These are phyloP conservation scores for Physcomitrellopsis africana DNA, from an alignment of 225 moss, liverwort and hornwort genomes.

Conservation along the genomic window DNA sequence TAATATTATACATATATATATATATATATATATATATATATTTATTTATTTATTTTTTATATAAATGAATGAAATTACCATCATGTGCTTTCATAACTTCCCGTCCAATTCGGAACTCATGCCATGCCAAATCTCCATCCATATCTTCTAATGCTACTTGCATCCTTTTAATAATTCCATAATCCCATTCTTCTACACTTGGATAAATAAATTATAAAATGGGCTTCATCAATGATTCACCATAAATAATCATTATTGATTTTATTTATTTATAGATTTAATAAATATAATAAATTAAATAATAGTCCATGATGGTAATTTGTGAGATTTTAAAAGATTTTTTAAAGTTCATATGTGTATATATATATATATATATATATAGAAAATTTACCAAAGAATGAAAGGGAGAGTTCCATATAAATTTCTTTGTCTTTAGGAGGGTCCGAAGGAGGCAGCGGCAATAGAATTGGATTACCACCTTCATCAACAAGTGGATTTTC, in stretches of 20 bases:
- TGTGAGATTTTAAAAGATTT: no score
- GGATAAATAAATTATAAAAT: no score
- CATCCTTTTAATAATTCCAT: slow-evolving; percentile 57
- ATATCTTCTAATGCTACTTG: slow-evolving; percentile 26
- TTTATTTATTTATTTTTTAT: no score
- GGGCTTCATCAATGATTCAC: no score
- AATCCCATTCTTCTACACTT: slow-evolving; percentile 60
- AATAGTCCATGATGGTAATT: no score
- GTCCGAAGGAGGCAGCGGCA: neutral
- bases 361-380: neutral
- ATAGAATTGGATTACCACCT: slow-evolving; percentile 37
- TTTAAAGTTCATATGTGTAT: no score
- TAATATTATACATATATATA: no score
- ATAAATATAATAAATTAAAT: no score
- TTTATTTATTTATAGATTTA: no score
- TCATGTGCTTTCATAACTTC: slow-evolving; percentile 75
- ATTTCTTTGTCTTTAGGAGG: slow-evolving; percentile 51
- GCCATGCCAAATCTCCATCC: slow-evolving; percentile 29
- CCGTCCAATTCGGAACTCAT: slow-evolving; percentile 64
- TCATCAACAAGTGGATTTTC: slow-evolving; percentile 32
- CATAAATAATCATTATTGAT: no score
- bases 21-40: neutral
- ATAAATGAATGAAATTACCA: no score
- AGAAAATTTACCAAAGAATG: slow-evolving; percentile 33
- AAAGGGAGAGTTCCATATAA: slow-evolving; percentile 47